These are phyloP conservation scores for Candida mesenterica DNA, from an alignment of 1,139 yeast genomes.

Conservation along the genomic window DNA sequence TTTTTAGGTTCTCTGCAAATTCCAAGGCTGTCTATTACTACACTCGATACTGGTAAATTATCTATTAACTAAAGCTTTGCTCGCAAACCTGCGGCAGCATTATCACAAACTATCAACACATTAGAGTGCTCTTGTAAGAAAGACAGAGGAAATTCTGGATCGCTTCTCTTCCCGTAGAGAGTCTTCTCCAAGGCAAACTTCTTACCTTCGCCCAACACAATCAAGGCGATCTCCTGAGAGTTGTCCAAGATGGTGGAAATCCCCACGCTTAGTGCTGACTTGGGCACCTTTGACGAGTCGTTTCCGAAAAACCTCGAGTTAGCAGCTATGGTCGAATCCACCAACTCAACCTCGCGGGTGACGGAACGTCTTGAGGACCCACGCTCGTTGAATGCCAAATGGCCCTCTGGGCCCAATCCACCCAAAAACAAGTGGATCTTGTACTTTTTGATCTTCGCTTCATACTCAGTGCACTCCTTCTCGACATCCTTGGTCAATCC, in stretches of 20 bases:
- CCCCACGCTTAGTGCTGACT: conserved; percentile 56
- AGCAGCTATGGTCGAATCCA: conserved; percentile 53
- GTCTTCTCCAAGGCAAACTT: conserved; percentile 45
- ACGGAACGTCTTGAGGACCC: conserved; percentile 49
- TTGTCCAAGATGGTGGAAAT: conserved; percentile 61
- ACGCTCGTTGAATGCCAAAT: conserved; percentile 62
- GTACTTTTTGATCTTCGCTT: conserved; percentile 45
- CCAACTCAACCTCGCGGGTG: conserved; percentile 52
- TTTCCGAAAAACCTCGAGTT: conserved; percentile 56
- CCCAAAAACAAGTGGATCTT: conserved; percentile 59
- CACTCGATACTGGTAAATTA: too few species aligned
- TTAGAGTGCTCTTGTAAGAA: conserved; percentile 48
- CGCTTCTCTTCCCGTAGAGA: conserved; percentile 34
- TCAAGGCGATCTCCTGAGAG: conserved; percentile 51
- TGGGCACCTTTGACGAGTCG: conserved; percentile 50
- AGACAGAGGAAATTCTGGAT: conserved; percentile 43
- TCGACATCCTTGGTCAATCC: conserved; percentile 50
- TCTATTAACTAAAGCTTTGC: conserved; percentile 33
- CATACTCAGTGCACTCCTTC: conserved; percentile 51
- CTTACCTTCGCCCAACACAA: conserved; percentile 48
- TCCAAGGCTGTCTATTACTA: too few species aligned
- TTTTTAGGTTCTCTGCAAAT: too few species aligned
- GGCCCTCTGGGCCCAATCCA: conserved; percentile 66
- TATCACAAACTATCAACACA: conserved; percentile 47
- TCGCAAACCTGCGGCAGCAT: conserved; percentile 41